These are phyloP conservation scores for Suhomyces anneliseae DNA, from an alignment of 1,139 yeast species.

Conservation along the genomic window DNA sequence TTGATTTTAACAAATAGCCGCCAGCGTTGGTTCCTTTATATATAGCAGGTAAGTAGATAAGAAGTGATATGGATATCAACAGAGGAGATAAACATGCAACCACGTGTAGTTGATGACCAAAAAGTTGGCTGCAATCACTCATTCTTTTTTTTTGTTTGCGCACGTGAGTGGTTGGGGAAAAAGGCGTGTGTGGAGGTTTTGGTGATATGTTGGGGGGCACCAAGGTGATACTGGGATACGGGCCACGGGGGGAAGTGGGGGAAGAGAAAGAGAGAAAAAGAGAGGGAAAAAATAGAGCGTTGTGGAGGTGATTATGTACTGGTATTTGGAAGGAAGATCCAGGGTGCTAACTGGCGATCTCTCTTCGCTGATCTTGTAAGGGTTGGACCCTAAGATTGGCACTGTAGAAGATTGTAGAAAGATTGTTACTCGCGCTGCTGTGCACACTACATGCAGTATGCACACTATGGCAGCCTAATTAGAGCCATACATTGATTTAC, in stretches of 20 bases:
- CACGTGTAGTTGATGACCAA: slow-evolving; percentile 2
- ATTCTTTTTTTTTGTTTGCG: background rate
- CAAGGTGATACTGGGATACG: background rate
- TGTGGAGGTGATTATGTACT: too few relatives aligned
- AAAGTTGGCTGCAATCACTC: background rate
- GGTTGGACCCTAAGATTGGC: background rate
- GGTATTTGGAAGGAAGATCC: too few relatives aligned
- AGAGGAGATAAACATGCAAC: background rate
- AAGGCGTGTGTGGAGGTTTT: background rate
- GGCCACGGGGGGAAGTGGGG: background rate
- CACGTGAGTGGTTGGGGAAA: background rate
- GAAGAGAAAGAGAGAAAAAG: too few relatives aligned
- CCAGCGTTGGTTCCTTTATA: background rate
- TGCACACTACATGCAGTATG: too few relatives aligned
- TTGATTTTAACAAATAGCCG: too few relatives aligned
- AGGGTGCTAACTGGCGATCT: too few relatives aligned
- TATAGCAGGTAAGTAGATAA: background rate
- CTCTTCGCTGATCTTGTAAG: background rate
- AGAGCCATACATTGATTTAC: background rate
- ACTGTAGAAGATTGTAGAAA: too few relatives aligned
- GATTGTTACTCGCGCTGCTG: too few relatives aligned
- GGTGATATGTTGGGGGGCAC: background rate
- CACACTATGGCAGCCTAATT: background rate
- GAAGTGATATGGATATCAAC: background rate
- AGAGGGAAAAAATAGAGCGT: too few relatives aligned